Evolutionary conservation across 306 rosid genomes (phyloP).

Genomic region (Cicer yamashitae): DNA sequence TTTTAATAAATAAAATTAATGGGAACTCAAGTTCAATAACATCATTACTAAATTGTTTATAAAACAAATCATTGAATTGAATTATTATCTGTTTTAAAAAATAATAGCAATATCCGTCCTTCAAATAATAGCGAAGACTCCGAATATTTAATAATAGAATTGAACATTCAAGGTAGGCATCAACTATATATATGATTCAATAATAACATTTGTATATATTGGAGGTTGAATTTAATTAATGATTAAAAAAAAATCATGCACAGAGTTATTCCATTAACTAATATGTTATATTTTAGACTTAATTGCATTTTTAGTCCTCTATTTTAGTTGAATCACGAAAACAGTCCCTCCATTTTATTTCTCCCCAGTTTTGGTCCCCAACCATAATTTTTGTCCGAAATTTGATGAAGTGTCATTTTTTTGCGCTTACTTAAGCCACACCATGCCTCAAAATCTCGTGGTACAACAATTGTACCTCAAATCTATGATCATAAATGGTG

Average conservation of each 20-base stretch:
- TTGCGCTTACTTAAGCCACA: too few species aligned
- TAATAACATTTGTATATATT: background rate
- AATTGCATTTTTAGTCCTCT: too few species aligned
- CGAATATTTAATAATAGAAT: background rate
- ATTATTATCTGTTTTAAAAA: background rate
- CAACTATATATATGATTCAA: background rate
- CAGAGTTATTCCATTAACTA: background rate
- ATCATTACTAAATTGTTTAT: background rate
- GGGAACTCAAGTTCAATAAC: background rate
- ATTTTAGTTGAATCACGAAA: too few species aligned
- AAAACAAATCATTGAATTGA: background rate
- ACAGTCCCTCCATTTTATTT: too few species aligned
- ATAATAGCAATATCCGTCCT: background rate
- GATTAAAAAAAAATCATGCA: background rate
- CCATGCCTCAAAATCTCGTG: too few species aligned
- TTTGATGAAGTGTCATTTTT: too few species aligned
- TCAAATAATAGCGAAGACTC: background rate
- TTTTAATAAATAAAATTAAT: background rate
- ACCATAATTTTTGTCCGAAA: too few species aligned
- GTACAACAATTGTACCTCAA: too few species aligned
- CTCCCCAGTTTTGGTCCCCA: too few species aligned
- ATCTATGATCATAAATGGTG: too few species aligned
- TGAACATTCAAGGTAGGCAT: background rate
- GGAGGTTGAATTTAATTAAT: background rate
- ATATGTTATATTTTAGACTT: background rate